A percentile compares a stretch with the other conserved stretches of the same genome.
phyloP scores from a whole-genome alignment of 169 alveolate species.

The Cryptosporidium andersoni region DNA sequence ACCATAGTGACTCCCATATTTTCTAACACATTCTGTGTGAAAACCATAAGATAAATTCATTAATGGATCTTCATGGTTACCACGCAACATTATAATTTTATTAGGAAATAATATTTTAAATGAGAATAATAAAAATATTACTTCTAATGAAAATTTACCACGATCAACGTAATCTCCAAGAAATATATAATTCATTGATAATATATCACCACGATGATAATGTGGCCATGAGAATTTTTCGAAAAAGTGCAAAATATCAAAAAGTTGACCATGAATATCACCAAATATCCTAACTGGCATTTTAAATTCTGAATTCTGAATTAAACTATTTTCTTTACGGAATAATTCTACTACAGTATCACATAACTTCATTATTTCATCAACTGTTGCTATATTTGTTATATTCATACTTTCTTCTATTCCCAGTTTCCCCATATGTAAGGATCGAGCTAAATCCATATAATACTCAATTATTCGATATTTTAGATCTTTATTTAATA shows the following conservation, averaged over 20 bases:
- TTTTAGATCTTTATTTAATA: background rate
- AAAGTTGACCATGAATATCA: slow-evolving; percentile 78
- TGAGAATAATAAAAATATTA: slow-evolving; percentile 73
- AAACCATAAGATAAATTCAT: slow-evolving; percentile 70
- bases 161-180: slow-evolving; percentile 86
- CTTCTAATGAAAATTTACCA: slow-evolving; percentile 82
- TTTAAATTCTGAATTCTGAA: background rate
- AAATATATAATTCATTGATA: slow-evolving; percentile 86
- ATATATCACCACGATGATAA: slow-evolving; percentile 83
- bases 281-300: slow-evolving; percentile 73
- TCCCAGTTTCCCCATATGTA: background rate
- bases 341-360: slow-evolving; percentile 43
- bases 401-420: slow-evolving; percentile 37
- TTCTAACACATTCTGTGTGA: slow-evolving; percentile 42
- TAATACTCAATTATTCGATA: slow-evolving; percentile 50
- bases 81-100: slow-evolving; percentile 82
- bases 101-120: slow-evolving; percentile 76
- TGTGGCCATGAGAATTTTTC: slow-evolving; percentile 75
- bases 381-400: slow-evolving; percentile 12
- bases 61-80: slow-evolving; percentile 82
- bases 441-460: slow-evolving; percentile 17
- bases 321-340: slow-evolving; percentile 30
- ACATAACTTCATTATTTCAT: slow-evolving; percentile 50
- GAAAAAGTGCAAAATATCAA: slow-evolving; percentile 76
- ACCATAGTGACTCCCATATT: slow-evolving; percentile 40